A percentile compares a stretch with the other conserved stretches of the same genome.
Evolutionary conservation across 2,329 filamentous ascomycete species (phyloP).

Genomic region (Sphaerostilbella broomeana): DNA sequence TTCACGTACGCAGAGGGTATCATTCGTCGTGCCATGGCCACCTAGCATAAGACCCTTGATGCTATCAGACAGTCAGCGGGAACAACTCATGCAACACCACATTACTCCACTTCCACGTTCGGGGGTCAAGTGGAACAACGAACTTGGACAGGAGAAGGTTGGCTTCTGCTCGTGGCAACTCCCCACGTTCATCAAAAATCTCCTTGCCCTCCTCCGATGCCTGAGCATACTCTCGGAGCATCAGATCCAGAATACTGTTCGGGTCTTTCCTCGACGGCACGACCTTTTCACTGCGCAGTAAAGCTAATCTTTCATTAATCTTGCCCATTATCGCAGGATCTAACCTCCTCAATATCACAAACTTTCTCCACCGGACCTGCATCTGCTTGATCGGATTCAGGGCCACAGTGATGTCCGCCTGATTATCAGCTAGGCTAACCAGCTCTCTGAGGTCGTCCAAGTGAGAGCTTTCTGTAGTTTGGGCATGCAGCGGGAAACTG

Average conservation of each 20-base stretch:
- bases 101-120: too few relatives aligned
- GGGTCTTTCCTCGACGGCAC: slow-evolving; percentile 15
- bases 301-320: slow-evolving; percentile 9
- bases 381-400: slow-evolving; percentile 7
- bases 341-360: slow-evolving; percentile 1
- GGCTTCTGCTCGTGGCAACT: slow-evolving; percentile 8
- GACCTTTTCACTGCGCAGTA: slow-evolving; percentile 15
- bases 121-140: neutral
- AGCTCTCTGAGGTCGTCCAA: slow-evolving; percentile 15
- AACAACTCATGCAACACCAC: too few relatives aligned
- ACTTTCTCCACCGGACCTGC: neutral
- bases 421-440: neutral
- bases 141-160: slow-evolving; percentile 18
- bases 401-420: slow-evolving; percentile 3
- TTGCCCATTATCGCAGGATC: slow-evolving; percentile 5
- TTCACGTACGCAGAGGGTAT: slow-evolving; percentile 14
- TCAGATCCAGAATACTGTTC: slow-evolving; percentile 19
- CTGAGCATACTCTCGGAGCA: slow-evolving; percentile 17
- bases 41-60: slow-evolving; percentile 22
- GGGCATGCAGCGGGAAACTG: slow-evolving; percentile 16
- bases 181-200: slow-evolving; percentile 1
- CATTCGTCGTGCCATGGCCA: slow-evolving; percentile 22
- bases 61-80: slow-evolving; percentile 10
- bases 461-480: slow-evolving; percentile 15
- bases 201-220: neutral